Conservation (phyloP, 2,329 filamentous ascomycete species). For the Aspergillus thermomutatus region DNA sequence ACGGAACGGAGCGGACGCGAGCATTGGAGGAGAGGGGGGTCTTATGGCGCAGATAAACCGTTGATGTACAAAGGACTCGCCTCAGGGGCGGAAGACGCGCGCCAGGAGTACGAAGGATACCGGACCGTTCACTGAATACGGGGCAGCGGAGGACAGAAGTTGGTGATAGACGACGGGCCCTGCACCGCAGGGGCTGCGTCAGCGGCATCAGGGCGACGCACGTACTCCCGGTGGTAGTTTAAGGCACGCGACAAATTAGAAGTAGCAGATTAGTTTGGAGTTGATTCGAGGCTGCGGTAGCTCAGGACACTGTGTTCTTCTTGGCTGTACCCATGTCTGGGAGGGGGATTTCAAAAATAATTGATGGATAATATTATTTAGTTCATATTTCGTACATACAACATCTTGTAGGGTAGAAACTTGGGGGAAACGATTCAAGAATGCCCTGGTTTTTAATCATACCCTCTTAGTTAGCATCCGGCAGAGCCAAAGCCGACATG, state of each 20-base stretch:
- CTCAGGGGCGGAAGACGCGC: conserved; percentile 15
- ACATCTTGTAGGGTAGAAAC: too few species aligned
- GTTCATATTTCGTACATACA: background rate
- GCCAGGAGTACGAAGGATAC: conserved; percentile 12
- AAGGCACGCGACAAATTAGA: conserved; percentile 1
- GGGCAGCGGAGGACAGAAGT: conserved; percentile 43
- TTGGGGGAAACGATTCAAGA: background rate
- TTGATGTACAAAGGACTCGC: conserved; percentile 22
- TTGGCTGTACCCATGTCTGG: background rate
- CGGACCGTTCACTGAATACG: conserved; percentile 11
- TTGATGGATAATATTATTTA: background rate
- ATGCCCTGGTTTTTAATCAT: background rate
- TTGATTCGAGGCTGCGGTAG: background rate
- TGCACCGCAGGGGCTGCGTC: conserved; percentile 39
- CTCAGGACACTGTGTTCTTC: background rate
- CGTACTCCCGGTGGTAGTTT: background rate
- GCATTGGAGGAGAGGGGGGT: conserved; percentile 13
- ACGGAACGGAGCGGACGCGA: conserved; percentile 7
- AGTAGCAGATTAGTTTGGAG: background rate
- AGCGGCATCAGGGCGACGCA: conserved; percentile 26
- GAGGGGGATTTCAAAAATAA: background rate
- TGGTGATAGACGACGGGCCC: conserved; percentile 28
- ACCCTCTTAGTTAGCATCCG: background rate
- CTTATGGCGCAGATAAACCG: conserved; percentile 11
- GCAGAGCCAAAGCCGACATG: conserved; percentile 4